Conservation (phyloP, 148 eudicot genomes). For the Chenopodium quinoa region DNA sequence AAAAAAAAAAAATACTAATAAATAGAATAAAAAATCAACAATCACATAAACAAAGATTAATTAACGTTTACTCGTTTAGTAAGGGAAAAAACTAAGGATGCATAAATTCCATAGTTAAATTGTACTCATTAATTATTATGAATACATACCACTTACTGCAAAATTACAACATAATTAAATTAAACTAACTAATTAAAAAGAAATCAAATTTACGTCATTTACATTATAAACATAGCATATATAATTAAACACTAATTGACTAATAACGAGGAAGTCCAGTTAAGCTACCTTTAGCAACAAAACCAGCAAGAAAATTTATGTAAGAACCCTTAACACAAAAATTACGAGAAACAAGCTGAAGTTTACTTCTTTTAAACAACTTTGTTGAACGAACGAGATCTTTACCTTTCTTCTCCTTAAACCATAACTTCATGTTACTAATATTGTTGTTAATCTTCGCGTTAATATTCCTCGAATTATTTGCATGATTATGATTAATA, state of each 20-base stretch:
- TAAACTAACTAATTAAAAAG: background rate
- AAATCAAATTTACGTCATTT: background rate
- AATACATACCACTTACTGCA: background rate
- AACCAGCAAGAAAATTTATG: conserved; percentile 29
- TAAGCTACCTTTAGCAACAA: conserved; percentile 36
- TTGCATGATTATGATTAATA: background rate
- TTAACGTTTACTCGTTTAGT: too few relatives aligned
- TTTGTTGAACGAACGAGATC: conserved; percentile 18
- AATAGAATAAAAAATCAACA: too few relatives aligned
- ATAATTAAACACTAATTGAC: background rate
- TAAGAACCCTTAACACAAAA: conserved; percentile 31
- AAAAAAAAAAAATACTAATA: too few relatives aligned
- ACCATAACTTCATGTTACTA: conserved; percentile 19
- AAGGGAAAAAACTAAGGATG: too few relatives aligned
- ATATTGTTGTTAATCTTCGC: background rate
- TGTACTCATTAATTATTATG: too few relatives aligned
- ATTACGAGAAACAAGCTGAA: conserved; percentile 24
- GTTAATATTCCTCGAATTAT: background rate
- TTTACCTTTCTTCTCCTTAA: conserved; percentile 22
- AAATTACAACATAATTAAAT: background rate
- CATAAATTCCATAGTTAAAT: too few relatives aligned
- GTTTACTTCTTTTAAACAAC: conserved; percentile 26
- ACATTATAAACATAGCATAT: background rate
- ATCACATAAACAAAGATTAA: too few relatives aligned
- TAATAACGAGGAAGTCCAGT: conserved; percentile 25